phyloP scores from a whole-genome alignment of 2,329 filamentous ascomycete species.

The Lachnellula willkommii region DNA sequence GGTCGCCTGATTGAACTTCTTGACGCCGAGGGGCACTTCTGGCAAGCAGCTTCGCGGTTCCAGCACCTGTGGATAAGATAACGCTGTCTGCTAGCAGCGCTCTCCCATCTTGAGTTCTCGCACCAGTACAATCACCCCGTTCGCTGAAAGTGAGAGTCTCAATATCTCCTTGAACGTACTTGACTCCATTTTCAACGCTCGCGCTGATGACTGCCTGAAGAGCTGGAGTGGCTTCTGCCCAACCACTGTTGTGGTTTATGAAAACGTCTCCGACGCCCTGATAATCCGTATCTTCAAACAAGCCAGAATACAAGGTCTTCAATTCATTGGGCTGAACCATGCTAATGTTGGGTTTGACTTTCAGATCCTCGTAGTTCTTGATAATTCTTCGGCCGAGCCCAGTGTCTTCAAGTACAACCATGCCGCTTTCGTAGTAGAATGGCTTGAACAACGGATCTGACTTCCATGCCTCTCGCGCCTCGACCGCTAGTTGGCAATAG shows the following conservation, averaged over 20 bases:
- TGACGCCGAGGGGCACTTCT: constrained; percentile 44
- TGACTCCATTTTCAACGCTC: constrained; percentile 40
- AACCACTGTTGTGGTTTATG: constrained; percentile 47
- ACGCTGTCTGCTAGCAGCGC: constrained; percentile 47
- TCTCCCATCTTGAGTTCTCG: constrained; percentile 43
- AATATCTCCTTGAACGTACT: constrained; percentile 40
- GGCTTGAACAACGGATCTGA: constrained; percentile 41
- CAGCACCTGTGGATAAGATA: constrained; percentile 51
- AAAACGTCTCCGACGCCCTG: constrained; percentile 39
- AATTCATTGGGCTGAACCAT: constrained; percentile 41
- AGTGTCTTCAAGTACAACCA: constrained; percentile 41
- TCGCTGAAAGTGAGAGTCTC: constrained; percentile 42
- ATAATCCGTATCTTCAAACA: constrained; percentile 35
- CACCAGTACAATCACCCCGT: constrained; percentile 43
- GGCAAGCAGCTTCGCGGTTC: constrained; percentile 49
- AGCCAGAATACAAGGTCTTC: constrained; percentile 36
- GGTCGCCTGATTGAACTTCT: constrained; percentile 47
- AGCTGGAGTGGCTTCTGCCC: constrained; percentile 46
- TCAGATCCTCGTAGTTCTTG: constrained; percentile 38
- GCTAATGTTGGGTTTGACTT: constrained; percentile 33
- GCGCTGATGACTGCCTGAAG: constrained; percentile 40
- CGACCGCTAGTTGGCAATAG: constrained; percentile 47
- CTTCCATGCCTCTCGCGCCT: constrained; percentile 45
- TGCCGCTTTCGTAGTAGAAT: constrained; percentile 46
- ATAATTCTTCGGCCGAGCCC: constrained; percentile 43